phyloP scores from a whole-genome alignment of 2,329 filamentous ascomycete species.

The Botrytis aclada region DNA sequence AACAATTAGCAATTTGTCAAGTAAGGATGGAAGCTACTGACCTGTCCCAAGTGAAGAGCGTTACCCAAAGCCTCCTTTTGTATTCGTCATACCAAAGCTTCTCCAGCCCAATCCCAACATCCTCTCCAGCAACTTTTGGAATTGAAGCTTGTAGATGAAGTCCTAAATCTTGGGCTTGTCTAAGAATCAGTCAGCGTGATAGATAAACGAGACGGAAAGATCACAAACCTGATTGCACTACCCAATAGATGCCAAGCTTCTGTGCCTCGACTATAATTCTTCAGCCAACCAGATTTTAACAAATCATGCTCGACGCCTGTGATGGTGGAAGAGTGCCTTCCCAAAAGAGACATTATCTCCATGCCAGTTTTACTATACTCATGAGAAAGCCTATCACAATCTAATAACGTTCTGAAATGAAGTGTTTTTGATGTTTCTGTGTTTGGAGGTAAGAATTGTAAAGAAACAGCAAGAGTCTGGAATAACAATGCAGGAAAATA shows the following conservation, averaged over 20 bases:
- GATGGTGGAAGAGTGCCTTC: constrained; percentile 18
- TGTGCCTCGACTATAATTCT: constrained; percentile 22
- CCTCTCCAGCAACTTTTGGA: neutral
- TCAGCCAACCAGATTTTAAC: constrained; percentile 22
- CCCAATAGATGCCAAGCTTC: constrained; percentile 24
- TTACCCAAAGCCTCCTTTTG: constrained; percentile 20
- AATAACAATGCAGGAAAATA: constrained; percentile 24
- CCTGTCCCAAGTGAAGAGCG: constrained; percentile 23
- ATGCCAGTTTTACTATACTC: constrained; percentile 21
- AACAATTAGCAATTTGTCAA: neutral
- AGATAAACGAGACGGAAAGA: neutral
- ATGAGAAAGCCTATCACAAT: constrained; percentile 17
- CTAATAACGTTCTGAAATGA: neutral
- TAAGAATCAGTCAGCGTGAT: constrained; percentile 7
- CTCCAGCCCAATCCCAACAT: neutral
- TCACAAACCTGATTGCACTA: constrained; percentile 17
- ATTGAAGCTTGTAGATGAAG: constrained; percentile 18
- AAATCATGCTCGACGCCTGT: constrained; percentile 23
- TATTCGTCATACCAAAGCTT: constrained; percentile 24
- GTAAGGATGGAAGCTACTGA: neutral
- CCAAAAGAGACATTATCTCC: constrained; percentile 22
- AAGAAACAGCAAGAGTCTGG: constrained; percentile 22
- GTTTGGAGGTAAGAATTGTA: constrained; percentile 20
- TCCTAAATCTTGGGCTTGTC: constrained; percentile 21
- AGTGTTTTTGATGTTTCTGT: constrained; percentile 11